Base-by-base conservation (phyloP, 768 basidiomycete species). In the Boletus vinaceobasis region DNA sequence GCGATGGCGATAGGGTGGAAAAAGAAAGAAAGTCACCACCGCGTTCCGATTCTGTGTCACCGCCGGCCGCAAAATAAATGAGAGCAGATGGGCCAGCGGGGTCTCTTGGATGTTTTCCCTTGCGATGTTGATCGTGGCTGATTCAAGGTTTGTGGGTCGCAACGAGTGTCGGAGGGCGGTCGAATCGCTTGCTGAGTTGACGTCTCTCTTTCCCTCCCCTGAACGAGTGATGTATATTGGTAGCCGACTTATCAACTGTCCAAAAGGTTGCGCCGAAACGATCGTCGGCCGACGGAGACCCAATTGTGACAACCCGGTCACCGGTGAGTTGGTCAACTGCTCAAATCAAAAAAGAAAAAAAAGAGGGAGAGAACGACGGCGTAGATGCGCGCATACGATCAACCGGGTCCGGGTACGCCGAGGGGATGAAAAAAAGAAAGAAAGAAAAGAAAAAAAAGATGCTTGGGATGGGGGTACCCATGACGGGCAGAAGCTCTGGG, bases 1-100 rank as follows among this genome's bases (percentile, higher is more conserved):
- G 44, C 31, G 17, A 55, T 43, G 58, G 57, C 26, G 58, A 54
- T 60, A 39, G 21, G 17, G 50, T 35, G 58, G 52, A 60, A 29
- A 48, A 23, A 31, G 33, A 27, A 29, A 36, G 27, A 45, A 40
- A 5, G 57, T 44, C 15, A 39, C 21, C 15, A 14, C 23, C 21
- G 45, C 33, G 43, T 59, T 5, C 43, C 31, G 21, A 32, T 38
- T 47, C 40, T 42, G 23, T 32, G 26, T 39, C 51, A 53, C 19
- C 57, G 43, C 50, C 51, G 43, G 32, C 17, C 42, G 49, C 10
- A 45, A 52, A 39, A 54, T 36, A 52, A 39, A 54, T 36, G 35
- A 53, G 27, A 52, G 47, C 50, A 38, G 40, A 15, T 2, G 13
- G 11, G 33, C 11, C 19, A n/a, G 27, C 15, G 31, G 32, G 7